Evolutionary conservation across 441 rosid genomes (phyloP).

Genomic region (Adansonia grandidieri): DNA sequence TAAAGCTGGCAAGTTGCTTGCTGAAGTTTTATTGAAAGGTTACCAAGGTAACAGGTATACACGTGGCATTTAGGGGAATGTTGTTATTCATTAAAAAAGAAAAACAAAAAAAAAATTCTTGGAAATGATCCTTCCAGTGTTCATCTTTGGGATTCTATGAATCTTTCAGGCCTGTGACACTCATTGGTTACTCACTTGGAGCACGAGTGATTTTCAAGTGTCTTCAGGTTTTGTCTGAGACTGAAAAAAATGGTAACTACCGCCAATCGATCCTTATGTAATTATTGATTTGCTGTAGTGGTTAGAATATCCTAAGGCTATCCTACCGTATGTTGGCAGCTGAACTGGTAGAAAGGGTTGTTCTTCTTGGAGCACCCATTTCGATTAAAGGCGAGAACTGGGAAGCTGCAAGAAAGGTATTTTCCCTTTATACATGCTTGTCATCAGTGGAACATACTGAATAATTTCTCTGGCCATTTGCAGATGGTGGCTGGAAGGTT

Average conservation of each 20-base stretch:
- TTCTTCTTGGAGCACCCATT: conserved; percentile 94
- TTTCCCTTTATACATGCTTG: background rate
- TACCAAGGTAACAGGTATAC: conserved; percentile 88
- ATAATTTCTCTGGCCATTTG: conserved; percentile 21
- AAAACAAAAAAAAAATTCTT: background rate
- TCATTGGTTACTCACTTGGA: conserved; percentile 92
- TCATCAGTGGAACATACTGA: conserved; percentile 15
- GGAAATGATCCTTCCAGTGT: conserved; percentile 17
- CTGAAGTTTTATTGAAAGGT: conserved; percentile 82
- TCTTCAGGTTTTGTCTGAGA: conserved; percentile 71
- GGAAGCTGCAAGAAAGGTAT: conserved; percentile 86
- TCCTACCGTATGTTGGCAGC: conserved; percentile 49
- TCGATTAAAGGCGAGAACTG: conserved; percentile 83
- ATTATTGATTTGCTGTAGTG: background rate
- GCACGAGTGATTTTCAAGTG: conserved; percentile 89
- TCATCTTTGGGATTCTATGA: conserved; percentile 23
- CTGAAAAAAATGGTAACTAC: conserved; percentile 62
- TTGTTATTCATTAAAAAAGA: background rate
- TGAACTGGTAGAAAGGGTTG: conserved; percentile 87
- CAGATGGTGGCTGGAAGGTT: conserved; percentile 98
- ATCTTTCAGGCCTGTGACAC: conserved; percentile 80
- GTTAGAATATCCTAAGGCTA: conserved; percentile 26
- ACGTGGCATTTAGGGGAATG: conserved; percentile 18
- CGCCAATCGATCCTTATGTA: conserved; percentile 2
- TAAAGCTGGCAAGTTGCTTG: conserved; percentile 84